Percentiles rank a stretch among this genome's conserved stretches.
These are phyloP conservation scores for Glebionis coronaria DNA, from an alignment of 129 eudicot genomes.

Conservation along the genomic window DNA sequence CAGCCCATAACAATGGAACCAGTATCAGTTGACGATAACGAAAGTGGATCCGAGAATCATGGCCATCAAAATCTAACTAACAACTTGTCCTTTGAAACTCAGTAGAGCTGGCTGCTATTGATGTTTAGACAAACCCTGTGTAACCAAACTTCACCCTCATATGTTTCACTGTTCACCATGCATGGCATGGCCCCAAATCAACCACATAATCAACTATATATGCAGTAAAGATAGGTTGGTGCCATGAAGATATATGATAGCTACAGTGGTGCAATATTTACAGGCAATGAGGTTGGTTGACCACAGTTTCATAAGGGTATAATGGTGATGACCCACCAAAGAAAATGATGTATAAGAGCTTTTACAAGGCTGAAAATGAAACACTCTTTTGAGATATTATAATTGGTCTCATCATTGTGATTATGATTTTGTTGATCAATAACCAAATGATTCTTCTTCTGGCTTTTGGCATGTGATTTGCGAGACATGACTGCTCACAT, in stretches of 20 bases:
- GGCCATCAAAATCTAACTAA: slow-evolving; percentile 29
- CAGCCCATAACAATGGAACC: slow-evolving; percentile 35
- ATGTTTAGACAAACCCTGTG: slow-evolving; percentile 29
- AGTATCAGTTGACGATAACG: slow-evolving; percentile 28
- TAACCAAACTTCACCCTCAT: slow-evolving; percentile 28
- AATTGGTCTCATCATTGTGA: slow-evolving; percentile 27
- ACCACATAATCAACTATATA: slow-evolving; percentile 22
- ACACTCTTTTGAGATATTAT: slow-evolving; percentile 14
- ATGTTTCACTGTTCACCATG: slow-evolving; percentile 26
- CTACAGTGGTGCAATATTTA: slow-evolving; percentile 24
- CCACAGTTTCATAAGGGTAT: slow-evolving; percentile 15
- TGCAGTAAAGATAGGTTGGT: slow-evolving; percentile 24
- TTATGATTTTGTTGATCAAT: slow-evolving; percentile 25
- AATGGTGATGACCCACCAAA: slow-evolving; percentile 32
- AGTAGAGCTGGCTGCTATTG: slow-evolving; percentile 22
- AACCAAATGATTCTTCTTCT: no score
- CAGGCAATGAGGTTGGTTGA: slow-evolving; percentile 22
- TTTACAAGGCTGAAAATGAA: slow-evolving; percentile 30
- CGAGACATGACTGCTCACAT: slow-evolving; percentile 11
- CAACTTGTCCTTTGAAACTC: slow-evolving; percentile 32
- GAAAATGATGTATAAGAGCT: slow-evolving; percentile 24
- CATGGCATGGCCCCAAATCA: slow-evolving; percentile 32
- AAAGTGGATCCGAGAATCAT: slow-evolving; percentile 47
- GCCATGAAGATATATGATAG: slow-evolving; percentile 21
- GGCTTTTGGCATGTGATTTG: slow-evolving; percentile 17